These are phyloP conservation scores for Lindgomyces ingoldianus DNA, from an alignment of 495 filamentous ascomycete genomes.

Conservation along the genomic window DNA sequence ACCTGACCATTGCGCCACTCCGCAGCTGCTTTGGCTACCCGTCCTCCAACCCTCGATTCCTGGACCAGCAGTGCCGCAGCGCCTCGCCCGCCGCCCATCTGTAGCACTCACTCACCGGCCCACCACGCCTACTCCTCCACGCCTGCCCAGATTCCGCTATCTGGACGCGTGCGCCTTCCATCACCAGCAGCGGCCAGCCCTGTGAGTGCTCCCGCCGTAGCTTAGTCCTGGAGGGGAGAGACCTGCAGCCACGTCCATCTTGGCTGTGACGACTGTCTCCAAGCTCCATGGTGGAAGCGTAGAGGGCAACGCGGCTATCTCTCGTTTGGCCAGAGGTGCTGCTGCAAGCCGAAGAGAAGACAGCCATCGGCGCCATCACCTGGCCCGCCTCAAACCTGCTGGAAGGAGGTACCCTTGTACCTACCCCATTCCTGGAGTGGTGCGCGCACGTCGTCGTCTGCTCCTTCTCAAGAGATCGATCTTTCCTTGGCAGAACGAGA, in stretches of 20 bases:
- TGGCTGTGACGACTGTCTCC: constrained; percentile 14
- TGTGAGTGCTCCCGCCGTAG: constrained; percentile 3
- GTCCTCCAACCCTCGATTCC: not conserved
- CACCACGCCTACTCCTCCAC: constrained; percentile 7
- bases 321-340: constrained; percentile 34
- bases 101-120: constrained; percentile 11
- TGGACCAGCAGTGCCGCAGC: not conserved
- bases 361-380: not conserved
- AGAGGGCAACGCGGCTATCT: constrained; percentile 26
- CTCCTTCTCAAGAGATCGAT: constrained; percentile 16
- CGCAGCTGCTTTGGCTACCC: constrained; percentile 1
- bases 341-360: constrained; percentile 16
- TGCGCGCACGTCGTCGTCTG: not conserved
- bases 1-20: constrained; percentile 13
- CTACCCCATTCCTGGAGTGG: not conserved
- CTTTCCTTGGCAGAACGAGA: constrained; percentile 13
- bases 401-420: not conserved
- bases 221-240: too few relatives aligned
- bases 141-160: constrained; percentile 23
- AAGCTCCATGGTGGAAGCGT: constrained; percentile 17
- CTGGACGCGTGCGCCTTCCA: constrained; percentile 11
- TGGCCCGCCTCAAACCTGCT: not conserved
- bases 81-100: constrained; percentile 15
- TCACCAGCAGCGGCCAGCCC: constrained; percentile 3
- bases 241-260: constrained; percentile 36